Percentiles rank a stretch among this genome's conserved stretches.
phyloP scores from a whole-genome alignment of 495 filamentous ascomycete species.

The Penicillium macrosclerotiorum region DNA sequence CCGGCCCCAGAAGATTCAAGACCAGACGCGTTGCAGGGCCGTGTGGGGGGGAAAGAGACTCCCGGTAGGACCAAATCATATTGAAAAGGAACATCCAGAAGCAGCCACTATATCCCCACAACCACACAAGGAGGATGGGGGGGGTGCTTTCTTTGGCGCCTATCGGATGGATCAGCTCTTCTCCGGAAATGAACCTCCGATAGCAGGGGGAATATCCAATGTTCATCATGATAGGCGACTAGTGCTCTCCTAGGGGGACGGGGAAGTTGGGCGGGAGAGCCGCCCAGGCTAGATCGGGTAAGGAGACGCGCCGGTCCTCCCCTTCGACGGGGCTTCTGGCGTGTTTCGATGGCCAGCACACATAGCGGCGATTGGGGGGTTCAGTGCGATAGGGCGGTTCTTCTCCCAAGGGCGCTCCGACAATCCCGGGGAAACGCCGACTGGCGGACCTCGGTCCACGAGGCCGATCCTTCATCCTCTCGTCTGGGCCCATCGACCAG shows the following conservation, averaged over 20 bases:
- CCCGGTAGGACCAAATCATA: neutral
- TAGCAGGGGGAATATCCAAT: neutral
- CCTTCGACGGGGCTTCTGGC: neutral
- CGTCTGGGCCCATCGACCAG: constrained; percentile 3
- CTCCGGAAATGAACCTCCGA: constrained; percentile 4
- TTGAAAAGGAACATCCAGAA: neutral
- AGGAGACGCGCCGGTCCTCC: neutral
- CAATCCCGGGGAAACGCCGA: neutral
- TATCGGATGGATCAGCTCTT: constrained; percentile 5
- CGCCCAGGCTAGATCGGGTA: neutral
- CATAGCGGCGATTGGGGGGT: neutral
- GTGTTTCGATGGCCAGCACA: neutral
- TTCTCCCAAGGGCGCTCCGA: neutral
- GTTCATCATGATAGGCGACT: neutral
- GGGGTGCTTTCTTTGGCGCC: constrained; percentile 3
- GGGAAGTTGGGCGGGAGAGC: neutral
- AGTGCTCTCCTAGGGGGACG: neutral
- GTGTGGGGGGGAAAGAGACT: constrained; percentile 5
- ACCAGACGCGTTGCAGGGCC: neutral
- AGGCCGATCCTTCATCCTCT: neutral
- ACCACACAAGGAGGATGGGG: constrained; percentile 7
- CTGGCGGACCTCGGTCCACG: neutral
- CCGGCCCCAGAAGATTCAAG: constrained; percentile 6
- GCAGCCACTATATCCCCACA: neutral
- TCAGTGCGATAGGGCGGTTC: neutral